These are phyloP conservation scores for Neofusicoccum umdonicola DNA, from an alignment of 2,329 filamentous ascomycete species.

Conservation along the genomic window DNA sequence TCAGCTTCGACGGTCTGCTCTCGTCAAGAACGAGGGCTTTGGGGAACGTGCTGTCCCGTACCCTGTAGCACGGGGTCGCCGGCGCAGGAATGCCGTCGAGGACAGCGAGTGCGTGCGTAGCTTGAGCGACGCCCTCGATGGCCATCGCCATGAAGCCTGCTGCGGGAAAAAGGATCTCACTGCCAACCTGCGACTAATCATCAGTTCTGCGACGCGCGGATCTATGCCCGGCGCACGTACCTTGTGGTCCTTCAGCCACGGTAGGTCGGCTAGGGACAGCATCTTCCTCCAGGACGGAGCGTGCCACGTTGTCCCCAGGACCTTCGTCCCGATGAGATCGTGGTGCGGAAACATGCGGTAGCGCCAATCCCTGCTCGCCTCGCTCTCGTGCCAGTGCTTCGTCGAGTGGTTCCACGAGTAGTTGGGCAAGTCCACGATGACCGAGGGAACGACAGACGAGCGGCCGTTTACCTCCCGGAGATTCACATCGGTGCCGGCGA, in stretches of 20 bases:
- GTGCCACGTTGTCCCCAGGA: constrained; percentile 28
- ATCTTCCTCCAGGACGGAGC: constrained; percentile 45
- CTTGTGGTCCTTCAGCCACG: constrained; percentile 49
- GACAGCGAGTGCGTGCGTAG: constrained; percentile 22
- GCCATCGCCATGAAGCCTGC: constrained; percentile 24
- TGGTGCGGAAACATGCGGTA: constrained; percentile 20
- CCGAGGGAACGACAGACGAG: not conserved
- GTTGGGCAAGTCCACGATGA: constrained; percentile 26
- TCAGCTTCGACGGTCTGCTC: constrained; percentile 23
- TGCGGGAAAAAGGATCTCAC: constrained; percentile 43
- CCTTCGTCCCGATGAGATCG: constrained; percentile 25
- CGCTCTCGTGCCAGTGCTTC: constrained; percentile 25
- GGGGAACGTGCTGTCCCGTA: constrained; percentile 28
- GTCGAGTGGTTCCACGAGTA: constrained; percentile 28
- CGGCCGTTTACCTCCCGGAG: not conserved
- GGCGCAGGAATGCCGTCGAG: not conserved
- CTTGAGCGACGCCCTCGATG: not conserved
- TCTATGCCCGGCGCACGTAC: no score
- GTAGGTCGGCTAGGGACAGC: constrained; percentile 37
- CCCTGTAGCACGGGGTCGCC: not conserved
- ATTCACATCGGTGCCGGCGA: not conserved
- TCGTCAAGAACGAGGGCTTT: constrained; percentile 23
- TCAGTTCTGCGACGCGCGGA: no score
- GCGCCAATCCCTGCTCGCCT: constrained; percentile 22
- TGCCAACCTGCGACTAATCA: constrained; percentile 14